Evolutionary conservation across 2,329 filamentous ascomycete genomes (phyloP).

Genomic region (Fragosphaeria purpurea): DNA sequence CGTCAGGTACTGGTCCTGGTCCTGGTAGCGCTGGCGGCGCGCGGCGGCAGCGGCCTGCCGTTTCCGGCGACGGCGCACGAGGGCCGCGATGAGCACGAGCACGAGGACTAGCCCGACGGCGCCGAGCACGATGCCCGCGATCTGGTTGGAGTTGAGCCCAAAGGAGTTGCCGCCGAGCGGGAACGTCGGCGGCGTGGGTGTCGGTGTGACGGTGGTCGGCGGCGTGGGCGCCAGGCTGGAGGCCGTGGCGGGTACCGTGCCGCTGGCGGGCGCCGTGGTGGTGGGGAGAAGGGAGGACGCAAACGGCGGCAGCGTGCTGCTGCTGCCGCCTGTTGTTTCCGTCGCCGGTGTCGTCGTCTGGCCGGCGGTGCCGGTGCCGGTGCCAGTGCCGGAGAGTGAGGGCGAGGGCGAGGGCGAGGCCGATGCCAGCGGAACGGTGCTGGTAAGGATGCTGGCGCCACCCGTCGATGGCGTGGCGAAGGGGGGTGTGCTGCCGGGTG

Average conservation of each 20-base stretch:
- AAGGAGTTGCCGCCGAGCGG: not conserved
- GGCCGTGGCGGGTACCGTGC: constrained; percentile 4
- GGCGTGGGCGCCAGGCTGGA: constrained; percentile 4
- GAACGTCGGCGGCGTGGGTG: constrained; percentile 5
- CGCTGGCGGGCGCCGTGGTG: not conserved
- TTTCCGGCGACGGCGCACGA: constrained; percentile 20
- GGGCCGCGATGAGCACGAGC: constrained; percentile 13
- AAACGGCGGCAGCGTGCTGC: not conserved
- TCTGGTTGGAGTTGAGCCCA: constrained; percentile 17
- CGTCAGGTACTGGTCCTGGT: not conserved
- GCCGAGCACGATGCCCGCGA: constrained; percentile 20
- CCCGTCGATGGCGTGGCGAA: no score
- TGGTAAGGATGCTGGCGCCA: no score
- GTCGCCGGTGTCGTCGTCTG: not conserved
- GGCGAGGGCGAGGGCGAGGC: no score
- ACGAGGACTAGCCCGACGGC: constrained; percentile 16
- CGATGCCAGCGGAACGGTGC: no score
- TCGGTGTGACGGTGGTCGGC: constrained; percentile 1
- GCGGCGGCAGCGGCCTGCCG: constrained; percentile 23
- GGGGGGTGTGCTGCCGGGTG: no score
- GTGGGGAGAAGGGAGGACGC: not conserved
- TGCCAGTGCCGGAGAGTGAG: no score
- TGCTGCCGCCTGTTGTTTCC: no score
- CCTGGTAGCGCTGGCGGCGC: not conserved
- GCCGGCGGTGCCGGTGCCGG: no score